These are phyloP conservation scores for Apiotrichum mycotoxinovorans DNA, from an alignment of 1,284 basidiomycete genomes.

Conservation along the genomic window DNA sequence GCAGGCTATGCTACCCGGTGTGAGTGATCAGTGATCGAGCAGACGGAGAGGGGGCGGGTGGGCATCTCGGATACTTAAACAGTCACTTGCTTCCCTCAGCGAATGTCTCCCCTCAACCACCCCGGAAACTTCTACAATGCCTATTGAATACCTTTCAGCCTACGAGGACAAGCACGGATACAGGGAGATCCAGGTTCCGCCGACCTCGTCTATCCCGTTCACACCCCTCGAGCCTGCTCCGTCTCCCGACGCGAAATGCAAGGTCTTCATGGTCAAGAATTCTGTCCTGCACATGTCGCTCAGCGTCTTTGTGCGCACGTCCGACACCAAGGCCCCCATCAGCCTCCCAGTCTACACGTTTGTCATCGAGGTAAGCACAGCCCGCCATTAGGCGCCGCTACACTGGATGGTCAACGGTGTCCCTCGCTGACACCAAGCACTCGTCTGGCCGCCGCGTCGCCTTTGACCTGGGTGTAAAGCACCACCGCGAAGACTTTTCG, in stretches of 20 bases:
- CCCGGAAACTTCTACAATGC: neutral
- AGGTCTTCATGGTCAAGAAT: slow-evolving; percentile 10
- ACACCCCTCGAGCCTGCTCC: slow-evolving; percentile 6
- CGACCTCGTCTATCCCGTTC: slow-evolving; percentile 5
- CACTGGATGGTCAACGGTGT: neutral
- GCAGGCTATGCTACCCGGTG: too few species aligned
- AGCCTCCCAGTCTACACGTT: slow-evolving; percentile 16
- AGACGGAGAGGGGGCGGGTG: too few species aligned
- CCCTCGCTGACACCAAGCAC: neutral
- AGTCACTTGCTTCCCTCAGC: too few species aligned
- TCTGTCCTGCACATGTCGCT: slow-evolving; percentile 18
- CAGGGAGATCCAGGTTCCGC: slow-evolving; percentile 12
- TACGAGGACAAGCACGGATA: slow-evolving; percentile 17
- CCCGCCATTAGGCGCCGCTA: too few species aligned
- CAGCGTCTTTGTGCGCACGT: slow-evolving; percentile 18
- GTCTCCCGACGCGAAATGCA: slow-evolving; percentile 11
- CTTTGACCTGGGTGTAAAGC: slow-evolving; percentile 17
- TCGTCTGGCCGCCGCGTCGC: slow-evolving; percentile 9
- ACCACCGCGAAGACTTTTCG: slow-evolving; percentile 14
- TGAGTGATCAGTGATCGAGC: too few species aligned
- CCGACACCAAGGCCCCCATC: slow-evolving; percentile 8
- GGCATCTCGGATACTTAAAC: too few species aligned
- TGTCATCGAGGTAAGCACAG: slow-evolving; percentile 14
- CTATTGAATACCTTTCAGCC: slow-evolving; percentile 11
- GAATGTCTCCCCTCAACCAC: too few species aligned